Conservation (phyloP, 2,329 filamentous ascomycete genomes). For the Hypoxylon sp. region DNA sequence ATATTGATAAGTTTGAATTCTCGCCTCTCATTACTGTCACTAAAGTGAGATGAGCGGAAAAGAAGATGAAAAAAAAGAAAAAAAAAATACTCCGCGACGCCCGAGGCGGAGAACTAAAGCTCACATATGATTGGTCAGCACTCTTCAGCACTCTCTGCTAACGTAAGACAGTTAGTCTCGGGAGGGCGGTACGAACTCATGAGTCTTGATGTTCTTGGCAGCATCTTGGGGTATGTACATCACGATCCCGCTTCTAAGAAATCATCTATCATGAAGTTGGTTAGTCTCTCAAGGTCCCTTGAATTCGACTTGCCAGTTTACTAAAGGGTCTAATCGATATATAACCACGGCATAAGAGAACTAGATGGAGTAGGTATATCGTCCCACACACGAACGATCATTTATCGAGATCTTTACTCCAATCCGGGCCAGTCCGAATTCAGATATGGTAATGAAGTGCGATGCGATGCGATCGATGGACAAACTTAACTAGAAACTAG, state of each 20-base stretch:
- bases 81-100: constrained; percentile 37
- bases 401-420: constrained; percentile 41
- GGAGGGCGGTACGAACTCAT: constrained; percentile 45
- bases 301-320: constrained; percentile 8
- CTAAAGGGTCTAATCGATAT: constrained; percentile 4
- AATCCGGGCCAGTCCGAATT: constrained; percentile 34
- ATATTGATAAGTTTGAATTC: constrained; percentile 27
- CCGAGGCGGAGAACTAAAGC: constrained; percentile 33
- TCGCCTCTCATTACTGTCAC: constrained; percentile 10
- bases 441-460: constrained; percentile 35
- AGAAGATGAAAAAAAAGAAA: constrained; percentile 23
- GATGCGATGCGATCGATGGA: constrained; percentile 41
- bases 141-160: constrained; percentile 30
- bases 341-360: constrained; percentile 29
- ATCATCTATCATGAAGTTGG: constrained; percentile 28
- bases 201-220: constrained; percentile 42
- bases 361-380: constrained; percentile 16
- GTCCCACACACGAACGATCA: constrained; percentile 31
- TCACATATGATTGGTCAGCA: constrained; percentile 26
- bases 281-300: constrained; percentile 24
- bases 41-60: constrained; percentile 36
- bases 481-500: constrained; percentile 10
- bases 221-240: constrained; percentile 36
- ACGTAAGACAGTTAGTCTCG: constrained; percentile 42
- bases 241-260: constrained; percentile 29